Base-by-base conservation (phyloP, 441 rosid genomes). In the Dalechampia spathulata region DNA sequence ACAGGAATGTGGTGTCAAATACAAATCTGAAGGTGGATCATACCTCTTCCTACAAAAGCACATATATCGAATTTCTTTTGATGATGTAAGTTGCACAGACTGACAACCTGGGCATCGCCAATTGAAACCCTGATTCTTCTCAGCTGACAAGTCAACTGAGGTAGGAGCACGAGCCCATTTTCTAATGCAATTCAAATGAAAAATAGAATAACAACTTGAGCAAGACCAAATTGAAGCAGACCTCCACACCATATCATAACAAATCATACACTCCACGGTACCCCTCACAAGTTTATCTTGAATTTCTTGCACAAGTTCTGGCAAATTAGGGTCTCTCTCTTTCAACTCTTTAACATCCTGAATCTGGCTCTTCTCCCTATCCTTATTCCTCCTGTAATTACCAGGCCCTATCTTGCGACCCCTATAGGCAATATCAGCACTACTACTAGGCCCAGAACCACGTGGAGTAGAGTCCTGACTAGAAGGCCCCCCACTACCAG, bases 101-200 rank as follows among this genome's bases (percentile, higher is more conserved):
- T 94, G 98, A 63, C 99, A 94, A 30, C 99, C 99, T 0, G 99
- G 99, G 66, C 99, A 94, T 50, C 99, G 75, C 99, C 99, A 94
- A 64, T 94, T 90, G 68, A 75, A 82, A 40, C 98, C 99, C 48
- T 86, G 91, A 63, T 76, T 83, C 77, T 77, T 90, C 81, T 85
- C 96, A 0, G 89, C 95, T 27, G 75, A 52, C 57, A 86, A 61
- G 71, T 94, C 98, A 44, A 82, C 49, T 15, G 98, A 90, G 11
- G 98, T 83, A 14, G 99, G 99, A 21, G 97, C 90, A 55, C 88
- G 87, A 28, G 96, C 98, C 99, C 98, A 94, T 64, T 74, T 94
- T 87, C 85, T 94, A 58, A 84, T 86, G 69, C 99, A 90, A 70
- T 65, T 83, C 76, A 94, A 72, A 72, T 94, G 98, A 58, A 94